Conservation (phyloP, 2,329 filamentous ascomycete species). For the Xylaria sp. region DNA sequence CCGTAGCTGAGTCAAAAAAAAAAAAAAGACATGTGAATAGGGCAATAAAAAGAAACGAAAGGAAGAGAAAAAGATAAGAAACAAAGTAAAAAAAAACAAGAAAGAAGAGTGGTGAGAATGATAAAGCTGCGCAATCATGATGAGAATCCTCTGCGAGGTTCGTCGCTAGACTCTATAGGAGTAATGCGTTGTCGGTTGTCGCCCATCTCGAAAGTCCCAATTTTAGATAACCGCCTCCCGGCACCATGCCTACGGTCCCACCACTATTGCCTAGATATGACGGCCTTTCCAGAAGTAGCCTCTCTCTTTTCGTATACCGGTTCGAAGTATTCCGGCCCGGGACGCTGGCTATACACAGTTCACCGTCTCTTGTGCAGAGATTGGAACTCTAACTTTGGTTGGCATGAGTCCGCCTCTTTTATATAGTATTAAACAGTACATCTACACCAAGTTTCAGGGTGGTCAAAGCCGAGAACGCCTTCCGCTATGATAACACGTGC, state of each 20-base stretch:
- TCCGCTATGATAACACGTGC: slow-evolving; percentile 62
- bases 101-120: slow-evolving; percentile 26
- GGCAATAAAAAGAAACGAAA: slow-evolving; percentile 14
- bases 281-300: slow-evolving; percentile 34
- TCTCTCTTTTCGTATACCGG: slow-evolving; percentile 25
- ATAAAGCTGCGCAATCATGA: slow-evolving; percentile 29
- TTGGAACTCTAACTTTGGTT: slow-evolving; percentile 25
- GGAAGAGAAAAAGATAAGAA: slow-evolving; percentile 15
- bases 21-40: slow-evolving; percentile 4
- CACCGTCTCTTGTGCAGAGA: slow-evolving; percentile 27
- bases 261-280: slow-evolving; percentile 29
- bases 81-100: slow-evolving; percentile 1
- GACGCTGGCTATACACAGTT: slow-evolving; percentile 33
- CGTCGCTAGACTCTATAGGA: slow-evolving; percentile 39
- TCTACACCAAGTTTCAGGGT: slow-evolving; percentile 63
- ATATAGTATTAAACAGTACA: slow-evolving; percentile 65
- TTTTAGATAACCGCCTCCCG: slow-evolving; percentile 32
- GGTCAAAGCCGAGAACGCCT: slow-evolving; percentile 63
- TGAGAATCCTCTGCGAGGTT: slow-evolving; percentile 31
- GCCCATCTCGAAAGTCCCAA: slow-evolving; percentile 27
- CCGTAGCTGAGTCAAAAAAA: slow-evolving; percentile 16
- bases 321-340: slow-evolving; percentile 26
- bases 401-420: slow-evolving; percentile 47
- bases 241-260: slow-evolving; percentile 30
- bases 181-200: slow-evolving; percentile 33